These are phyloP conservation scores for Penicillium taxi DNA, from an alignment of 495 filamentous ascomycete species.

Conservation along the genomic window DNA sequence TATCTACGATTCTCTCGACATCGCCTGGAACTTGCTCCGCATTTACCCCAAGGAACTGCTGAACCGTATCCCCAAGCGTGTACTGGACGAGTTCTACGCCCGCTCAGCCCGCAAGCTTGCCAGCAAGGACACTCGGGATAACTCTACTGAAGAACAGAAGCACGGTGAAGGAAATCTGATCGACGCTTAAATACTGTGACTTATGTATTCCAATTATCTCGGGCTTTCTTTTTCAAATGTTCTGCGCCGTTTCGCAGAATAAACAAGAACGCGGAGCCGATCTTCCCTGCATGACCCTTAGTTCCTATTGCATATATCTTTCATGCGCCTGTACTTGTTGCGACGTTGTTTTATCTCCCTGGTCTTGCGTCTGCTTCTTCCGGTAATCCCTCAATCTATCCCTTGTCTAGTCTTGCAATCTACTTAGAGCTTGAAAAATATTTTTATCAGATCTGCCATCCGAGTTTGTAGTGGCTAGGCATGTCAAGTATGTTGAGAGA, in stretches of 20 bases:
- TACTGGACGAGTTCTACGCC: conserved; percentile 87
- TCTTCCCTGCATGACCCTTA: conserved; percentile 8
- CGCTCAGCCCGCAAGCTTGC: conserved; percentile 50
- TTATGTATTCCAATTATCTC: conserved; percentile 3
- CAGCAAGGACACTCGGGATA: conserved; percentile 67
- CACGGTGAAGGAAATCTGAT: conserved; percentile 50
- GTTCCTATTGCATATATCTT: conserved; percentile 20
- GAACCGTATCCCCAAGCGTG: conserved; percentile 92
- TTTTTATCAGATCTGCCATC: too few relatives aligned
- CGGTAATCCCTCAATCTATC: conserved; percentile 3
- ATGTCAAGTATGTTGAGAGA: too few relatives aligned
- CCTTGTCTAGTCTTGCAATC: too few relatives aligned
- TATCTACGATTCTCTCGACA: conserved; percentile 87
- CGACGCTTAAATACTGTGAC: conserved; percentile 35
- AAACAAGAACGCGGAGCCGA: conserved; percentile 3
- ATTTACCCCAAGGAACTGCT: conserved; percentile 97
- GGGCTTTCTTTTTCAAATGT: conserved; percentile 3
- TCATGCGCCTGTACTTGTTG: conserved; percentile 13
- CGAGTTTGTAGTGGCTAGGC: too few relatives aligned
- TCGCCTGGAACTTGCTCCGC: conserved; percentile 90
- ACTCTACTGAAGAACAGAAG: conserved; percentile 46
- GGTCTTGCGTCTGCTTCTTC: conserved; percentile 6
- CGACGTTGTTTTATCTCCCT: conserved; percentile 4
- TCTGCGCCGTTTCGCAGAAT: conserved; percentile 1
- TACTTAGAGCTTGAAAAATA: too few relatives aligned